Percentiles rank a stretch among this genome's conserved stretches.
These are phyloP conservation scores for Pyricularia sp. DNA, from an alignment of 2,329 filamentous ascomycete species.

Conservation along the genomic window DNA sequence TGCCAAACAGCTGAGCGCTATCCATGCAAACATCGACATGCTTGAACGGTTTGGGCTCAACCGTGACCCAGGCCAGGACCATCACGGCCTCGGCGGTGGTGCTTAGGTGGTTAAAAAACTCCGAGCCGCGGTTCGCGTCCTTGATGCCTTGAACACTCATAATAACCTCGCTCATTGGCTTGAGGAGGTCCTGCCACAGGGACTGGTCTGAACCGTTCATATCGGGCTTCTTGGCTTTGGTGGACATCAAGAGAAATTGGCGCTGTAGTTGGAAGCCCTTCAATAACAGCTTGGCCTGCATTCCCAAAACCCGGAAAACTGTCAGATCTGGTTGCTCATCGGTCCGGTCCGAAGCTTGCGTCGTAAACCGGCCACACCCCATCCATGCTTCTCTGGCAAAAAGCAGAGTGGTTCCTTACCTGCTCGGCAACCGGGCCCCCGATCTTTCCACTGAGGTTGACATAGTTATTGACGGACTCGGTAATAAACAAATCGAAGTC, in stretches of 20 bases:
- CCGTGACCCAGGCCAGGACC: conserved; percentile 81
- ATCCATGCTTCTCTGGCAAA: neutral
- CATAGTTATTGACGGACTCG: conserved; percentile 66
- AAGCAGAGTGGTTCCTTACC: conserved; percentile 37
- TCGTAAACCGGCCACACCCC: neutral
- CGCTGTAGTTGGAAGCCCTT: conserved; percentile 75
- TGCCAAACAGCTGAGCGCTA: conserved; percentile 87
- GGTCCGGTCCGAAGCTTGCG: neutral
- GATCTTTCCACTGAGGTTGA: conserved; percentile 66
- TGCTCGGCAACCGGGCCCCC: conserved; percentile 74
- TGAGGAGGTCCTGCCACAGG: conserved; percentile 67
- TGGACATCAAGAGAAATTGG: conserved; percentile 78
- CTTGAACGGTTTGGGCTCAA: conserved; percentile 74
- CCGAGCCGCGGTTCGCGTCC: conserved; percentile 68
- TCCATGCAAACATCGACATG: conserved; percentile 76
- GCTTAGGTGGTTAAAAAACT: conserved; percentile 72
- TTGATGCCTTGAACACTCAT: conserved; percentile 71
- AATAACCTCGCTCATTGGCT: conserved; percentile 77
- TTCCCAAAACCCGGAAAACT: neutral
- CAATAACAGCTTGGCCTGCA: conserved; percentile 39
- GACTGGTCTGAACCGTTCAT: conserved; percentile 48
- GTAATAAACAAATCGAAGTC: conserved; percentile 78
- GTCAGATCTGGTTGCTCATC: neutral
- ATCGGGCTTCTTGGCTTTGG: conserved; percentile 87
- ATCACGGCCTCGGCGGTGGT: conserved; percentile 86